Evolutionary conservation across 2,329 filamentous ascomycete species (phyloP).

Genomic region (Pseudocercospora eumusae): DNA sequence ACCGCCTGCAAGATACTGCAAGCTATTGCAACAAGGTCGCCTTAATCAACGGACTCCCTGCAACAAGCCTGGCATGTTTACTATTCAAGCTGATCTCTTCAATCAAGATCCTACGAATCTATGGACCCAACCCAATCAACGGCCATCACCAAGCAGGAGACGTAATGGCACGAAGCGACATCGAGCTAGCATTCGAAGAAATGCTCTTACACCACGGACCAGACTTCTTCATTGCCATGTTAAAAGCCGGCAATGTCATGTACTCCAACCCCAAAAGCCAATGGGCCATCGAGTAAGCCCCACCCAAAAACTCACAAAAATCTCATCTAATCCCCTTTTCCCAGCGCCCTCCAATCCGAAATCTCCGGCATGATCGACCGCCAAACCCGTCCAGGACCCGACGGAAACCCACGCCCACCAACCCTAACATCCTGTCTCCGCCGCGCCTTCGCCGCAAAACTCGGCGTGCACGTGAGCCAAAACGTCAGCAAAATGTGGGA

Average conservation of each 20-base stretch:
- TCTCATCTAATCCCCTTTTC: constrained; percentile 1
- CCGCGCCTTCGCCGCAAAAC: constrained; percentile 33
- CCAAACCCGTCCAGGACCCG: constrained; percentile 25
- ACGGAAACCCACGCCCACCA: constrained; percentile 28
- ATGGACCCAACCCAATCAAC: constrained; percentile 34
- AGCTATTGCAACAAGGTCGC: constrained; percentile 29
- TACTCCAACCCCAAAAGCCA: not conserved
- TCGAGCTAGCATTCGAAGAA: constrained; percentile 40
- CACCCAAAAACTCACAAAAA: too few relatives aligned
- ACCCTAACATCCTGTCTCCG: constrained; percentile 37
- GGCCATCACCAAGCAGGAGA: constrained; percentile 25
- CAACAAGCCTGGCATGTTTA: constrained; percentile 38
- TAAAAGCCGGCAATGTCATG: constrained; percentile 21
- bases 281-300: constrained; percentile 33
- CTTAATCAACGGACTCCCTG: constrained; percentile 34
- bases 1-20: constrained; percentile 35
- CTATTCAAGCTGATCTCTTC: constrained; percentile 38
- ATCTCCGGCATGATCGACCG: constrained; percentile 32
- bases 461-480: constrained; percentile 27
- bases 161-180: constrained; percentile 32
- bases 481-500: constrained; percentile 39
- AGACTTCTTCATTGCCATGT: constrained; percentile 34
- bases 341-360: constrained; percentile 32
- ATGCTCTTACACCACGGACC: constrained; percentile 37
- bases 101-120: constrained; percentile 37